Evolutionary conservation across 805 yeast species (phyloP).

Genomic region (Myxozyma mucilagina): DNA sequence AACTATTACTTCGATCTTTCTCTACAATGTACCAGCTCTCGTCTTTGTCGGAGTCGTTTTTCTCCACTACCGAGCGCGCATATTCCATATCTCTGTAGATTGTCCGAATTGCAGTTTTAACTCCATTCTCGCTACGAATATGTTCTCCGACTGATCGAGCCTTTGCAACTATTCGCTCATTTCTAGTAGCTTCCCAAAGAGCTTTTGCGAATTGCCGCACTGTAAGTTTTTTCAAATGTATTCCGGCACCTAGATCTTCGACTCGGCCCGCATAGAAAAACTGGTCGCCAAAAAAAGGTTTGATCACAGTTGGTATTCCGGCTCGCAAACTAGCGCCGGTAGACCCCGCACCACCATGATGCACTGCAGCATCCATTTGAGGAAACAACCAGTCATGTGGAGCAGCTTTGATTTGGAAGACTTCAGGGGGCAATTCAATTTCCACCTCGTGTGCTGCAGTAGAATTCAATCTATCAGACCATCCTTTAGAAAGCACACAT

Average conservation of each 20-base stretch:
- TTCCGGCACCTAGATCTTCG: slow-evolving; percentile 86
- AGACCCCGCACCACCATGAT: slow-evolving; percentile 96
- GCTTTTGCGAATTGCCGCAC: slow-evolving; percentile 65
- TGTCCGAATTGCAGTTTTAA: slow-evolving; percentile 66
- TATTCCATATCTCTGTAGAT: slow-evolving; percentile 52
- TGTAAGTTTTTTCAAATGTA: slow-evolving; percentile 67
- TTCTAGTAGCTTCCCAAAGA: slow-evolving; percentile 63
- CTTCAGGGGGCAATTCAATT: slow-evolving; percentile 59
- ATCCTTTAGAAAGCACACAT: slow-evolving; percentile 88
- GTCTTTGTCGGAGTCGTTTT: slow-evolving; percentile 6
- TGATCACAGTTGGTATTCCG: slow-evolving; percentile 85
- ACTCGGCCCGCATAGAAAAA: slow-evolving; percentile 86
- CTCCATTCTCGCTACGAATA: slow-evolving; percentile 79
- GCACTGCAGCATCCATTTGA: slow-evolving; percentile 88
- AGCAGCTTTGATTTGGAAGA: slow-evolving; percentile 67
- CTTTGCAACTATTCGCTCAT: slow-evolving; percentile 63
- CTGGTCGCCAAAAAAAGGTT: slow-evolving; percentile 96
- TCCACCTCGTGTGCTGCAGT: slow-evolving; percentile 44
- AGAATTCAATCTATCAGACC: slow-evolving; percentile 74
- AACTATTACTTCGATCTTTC: background rate
- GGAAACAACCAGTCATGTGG: slow-evolving; percentile 97
- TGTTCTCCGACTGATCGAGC: slow-evolving; percentile 63
- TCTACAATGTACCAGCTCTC: slow-evolving; percentile 29
- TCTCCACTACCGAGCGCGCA: slow-evolving; percentile 16
- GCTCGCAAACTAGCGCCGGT: slow-evolving; percentile 88